Evolutionary conservation across 2,329 filamentous ascomycete genomes (phyloP), one percentile per base, ranked within the genome.

Genomic region (Ceratocystis alfenasii): DNA sequence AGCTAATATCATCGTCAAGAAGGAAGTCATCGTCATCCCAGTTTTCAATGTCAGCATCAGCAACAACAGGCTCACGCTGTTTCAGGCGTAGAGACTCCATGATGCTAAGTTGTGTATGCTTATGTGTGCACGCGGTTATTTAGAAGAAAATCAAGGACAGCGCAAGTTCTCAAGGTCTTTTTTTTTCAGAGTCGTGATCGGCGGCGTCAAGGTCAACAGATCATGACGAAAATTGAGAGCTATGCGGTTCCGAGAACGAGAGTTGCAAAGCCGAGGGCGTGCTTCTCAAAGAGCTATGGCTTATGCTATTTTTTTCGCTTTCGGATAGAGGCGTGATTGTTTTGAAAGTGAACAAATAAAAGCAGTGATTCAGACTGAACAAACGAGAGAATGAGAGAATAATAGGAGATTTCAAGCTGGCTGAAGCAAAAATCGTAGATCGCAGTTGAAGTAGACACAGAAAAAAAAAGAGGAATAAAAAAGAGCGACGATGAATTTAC

Each of bases 11-110:
- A 65, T 81, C 81, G 22, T 88, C 86, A 71, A 89, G 84, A 70
- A 87, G 78, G 71, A 90, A 86, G 75, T 88, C 85, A 71, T 88
- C 87, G 72, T 92, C 85, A 72, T 92, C 88, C 84, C 88, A 94
- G 75, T 83, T 86, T 75, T 93, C 89, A 69, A 92, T 81, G 20
- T 79, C 77, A 62, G 67, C 65, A 67, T 84, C 82, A 73, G 82
- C 80, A 74, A 82, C 80, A 70, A 83, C 80, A 61, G 83, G 78
- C 68, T 77, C 77, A 65, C 80, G 76, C 53, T 77, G 76, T 73
- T 83, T 83, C 50, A 83, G 74, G 70, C 78, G 79, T 72, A 83
- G 72, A 55, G 80, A 75, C 63, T 83, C 83, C 80, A 87, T 85
- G 44, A 53, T 59, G 46, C 15, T 1, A 41, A 28, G 33, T 48